These are phyloP conservation scores for Chlamydomonas sp. DNA, from an alignment of 139 green algal genomes.

Conservation along the genomic window DNA sequence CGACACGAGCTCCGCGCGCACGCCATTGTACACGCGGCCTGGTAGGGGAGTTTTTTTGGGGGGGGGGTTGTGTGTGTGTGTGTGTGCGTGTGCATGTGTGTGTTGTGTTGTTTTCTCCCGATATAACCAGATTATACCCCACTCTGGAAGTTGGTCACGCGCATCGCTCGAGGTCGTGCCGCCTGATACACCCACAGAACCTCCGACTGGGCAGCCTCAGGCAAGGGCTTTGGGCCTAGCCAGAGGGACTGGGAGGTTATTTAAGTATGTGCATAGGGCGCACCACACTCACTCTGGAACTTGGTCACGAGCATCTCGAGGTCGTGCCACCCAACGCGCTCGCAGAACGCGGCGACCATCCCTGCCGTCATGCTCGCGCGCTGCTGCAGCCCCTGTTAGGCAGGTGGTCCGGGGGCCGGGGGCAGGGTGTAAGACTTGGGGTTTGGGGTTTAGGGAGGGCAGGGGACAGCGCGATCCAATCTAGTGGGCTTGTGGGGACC, in stretches of 20 bases:
- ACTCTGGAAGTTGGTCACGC: too few relatives aligned
- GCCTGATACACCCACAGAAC: not conserved
- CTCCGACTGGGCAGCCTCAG: not conserved
- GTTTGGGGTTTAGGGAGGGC: too few relatives aligned
- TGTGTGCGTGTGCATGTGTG: too few relatives aligned
- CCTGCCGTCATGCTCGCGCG: constrained; percentile 18
- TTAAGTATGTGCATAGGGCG: not conserved
- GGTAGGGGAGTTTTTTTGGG: too few relatives aligned
- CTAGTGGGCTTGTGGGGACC: too few relatives aligned
- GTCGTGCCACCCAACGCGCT: constrained; percentile 61
- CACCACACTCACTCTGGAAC: constrained; percentile 50
- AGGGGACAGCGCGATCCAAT: too few relatives aligned
- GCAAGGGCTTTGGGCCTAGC: not conserved
- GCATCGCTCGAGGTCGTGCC: not conserved
- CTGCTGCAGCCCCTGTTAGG: constrained; percentile 2
- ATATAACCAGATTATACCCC: too few relatives aligned
- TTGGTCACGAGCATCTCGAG: constrained; percentile 66
- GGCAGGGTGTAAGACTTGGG: too few relatives aligned
- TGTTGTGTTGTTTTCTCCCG: too few relatives aligned
- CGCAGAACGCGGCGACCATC: constrained; percentile 75
- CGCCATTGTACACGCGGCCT: constrained; percentile 51
- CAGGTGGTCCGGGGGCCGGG: not conserved
- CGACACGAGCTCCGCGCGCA: constrained; percentile 62
- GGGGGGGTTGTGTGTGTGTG: too few relatives aligned
- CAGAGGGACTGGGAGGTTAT: not conserved